Conservation (phyloP, 73 alveolate genomes). For the Paramecium pentaurelia region DNA sequence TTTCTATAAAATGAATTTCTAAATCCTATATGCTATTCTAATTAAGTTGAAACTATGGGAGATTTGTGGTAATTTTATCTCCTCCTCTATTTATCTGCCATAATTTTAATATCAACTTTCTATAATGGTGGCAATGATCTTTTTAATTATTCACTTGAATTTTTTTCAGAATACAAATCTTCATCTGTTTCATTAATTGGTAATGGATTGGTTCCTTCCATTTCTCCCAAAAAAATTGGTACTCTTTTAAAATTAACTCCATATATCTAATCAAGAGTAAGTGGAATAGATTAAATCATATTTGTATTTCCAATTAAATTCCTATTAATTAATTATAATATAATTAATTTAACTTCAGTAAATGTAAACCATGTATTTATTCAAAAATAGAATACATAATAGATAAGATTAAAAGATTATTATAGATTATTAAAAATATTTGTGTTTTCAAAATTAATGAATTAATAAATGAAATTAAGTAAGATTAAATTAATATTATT, state of each 20-base stretch:
- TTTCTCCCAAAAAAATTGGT: background rate
- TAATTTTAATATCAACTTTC: background rate
- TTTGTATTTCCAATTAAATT: background rate
- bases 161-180: background rate
- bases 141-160: constrained; percentile 15
- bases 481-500: background rate
- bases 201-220: constrained; percentile 30
- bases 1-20: constrained; percentile 35
- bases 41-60: background rate
- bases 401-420: too few relatives aligned
- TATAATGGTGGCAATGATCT: constrained; percentile 31
- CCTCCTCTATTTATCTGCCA: background rate
- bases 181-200: constrained; percentile 24
- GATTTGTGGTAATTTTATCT: background rate
- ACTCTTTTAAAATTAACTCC: constrained; percentile 11
- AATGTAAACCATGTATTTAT: background rate
- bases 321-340: background rate
- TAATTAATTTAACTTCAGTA: background rate
- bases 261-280: constrained; percentile 22
- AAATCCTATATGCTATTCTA: constrained; percentile 16
- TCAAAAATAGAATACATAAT: too few relatives aligned
- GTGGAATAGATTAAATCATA: constrained; percentile 9
- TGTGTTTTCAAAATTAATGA: background rate
- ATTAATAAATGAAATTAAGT: too few relatives aligned
- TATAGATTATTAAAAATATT: too few relatives aligned